Base-by-base conservation (phyloP, 495 filamentous ascomycete species). In the Podospora comata region DNA sequence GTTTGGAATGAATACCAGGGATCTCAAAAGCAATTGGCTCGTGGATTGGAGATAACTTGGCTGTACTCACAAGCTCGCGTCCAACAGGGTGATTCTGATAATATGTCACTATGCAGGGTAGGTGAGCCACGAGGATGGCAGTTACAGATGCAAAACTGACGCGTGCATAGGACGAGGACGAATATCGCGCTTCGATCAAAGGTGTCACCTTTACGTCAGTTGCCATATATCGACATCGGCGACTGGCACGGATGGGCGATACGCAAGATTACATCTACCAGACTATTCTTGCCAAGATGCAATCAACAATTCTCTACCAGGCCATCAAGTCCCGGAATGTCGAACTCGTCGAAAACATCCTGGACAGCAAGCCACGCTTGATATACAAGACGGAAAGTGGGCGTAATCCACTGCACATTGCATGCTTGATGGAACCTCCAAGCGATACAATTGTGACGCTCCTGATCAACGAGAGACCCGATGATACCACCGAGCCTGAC, bases 371-470 rank as follows among this genome's bases (percentile, higher is more conserved):
- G 39, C 39, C 39, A 48, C 15, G 6, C 2, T 13, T 48, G 2
- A 48, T 48, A 48, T 48, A 48, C 39, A 48, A 48, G 15, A 48
- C 39, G 5, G 30, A 32, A 16, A 23, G 18, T n/a, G 27, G 66
- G 23, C 39, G 57, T 32, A 4, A 32, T 27, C 64, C 13, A 5
- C 44, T 30, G 16, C 68, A 70, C 65, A 34, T 19, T 7, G 68
- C 68, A 11, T 54, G 26, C 0, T 16, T 32, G 27, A 32, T 67
- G 30, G 6, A 58, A 5, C 68, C 68, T 0, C 65, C 65, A 6
- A 60, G 53, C 27, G 68, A 70, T 1, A 26, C 44, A 1, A 67
- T 70, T 18, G 65, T 70, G n/a, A 61, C 65, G 0, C 19, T 39
- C 5, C 61, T 70, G 1, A n/a, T 67, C 60, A 60, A 67, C 34